A percentile compares a stretch with the other conserved stretches of the same genome.
These are phyloP conservation scores for Amaranthus cruentus DNA, from an alignment of 148 eudicot species.

Conservation along the genomic window DNA sequence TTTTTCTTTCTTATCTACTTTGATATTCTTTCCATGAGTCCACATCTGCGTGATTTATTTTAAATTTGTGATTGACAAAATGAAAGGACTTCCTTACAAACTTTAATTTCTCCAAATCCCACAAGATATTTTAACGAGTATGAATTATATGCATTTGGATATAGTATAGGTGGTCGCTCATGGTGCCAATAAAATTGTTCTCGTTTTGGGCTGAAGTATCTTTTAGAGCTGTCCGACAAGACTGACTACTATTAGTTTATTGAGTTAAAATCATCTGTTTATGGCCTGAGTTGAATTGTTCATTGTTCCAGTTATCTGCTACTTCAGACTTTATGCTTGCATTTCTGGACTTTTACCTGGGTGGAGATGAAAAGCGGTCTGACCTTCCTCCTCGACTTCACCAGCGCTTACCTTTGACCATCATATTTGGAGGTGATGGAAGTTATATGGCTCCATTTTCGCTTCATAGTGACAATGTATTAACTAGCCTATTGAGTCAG, in stretches of 20 bases:
- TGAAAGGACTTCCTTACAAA: neutral
- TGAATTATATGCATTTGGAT: neutral
- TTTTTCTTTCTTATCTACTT: neutral
- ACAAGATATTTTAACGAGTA: neutral
- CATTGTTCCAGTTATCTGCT: slow-evolving; percentile 60
- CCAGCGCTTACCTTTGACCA: slow-evolving; percentile 73
- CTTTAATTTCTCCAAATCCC: neutral
- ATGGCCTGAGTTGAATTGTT: slow-evolving; percentile 7
- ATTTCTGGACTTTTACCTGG: slow-evolving; percentile 89
- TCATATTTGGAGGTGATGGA: slow-evolving; percentile 93
- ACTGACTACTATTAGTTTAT: neutral
- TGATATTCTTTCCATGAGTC: neutral
- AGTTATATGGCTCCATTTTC: slow-evolving; percentile 91
- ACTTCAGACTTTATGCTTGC: slow-evolving; percentile 92
- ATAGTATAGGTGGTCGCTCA: neutral
- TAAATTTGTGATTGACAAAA: neutral
- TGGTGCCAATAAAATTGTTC: no score
- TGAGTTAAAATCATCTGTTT: neutral
- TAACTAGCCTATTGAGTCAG: slow-evolving; percentile 91
- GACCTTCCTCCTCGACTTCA: slow-evolving; percentile 87
- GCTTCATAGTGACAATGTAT: slow-evolving; percentile 76
- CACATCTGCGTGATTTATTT: neutral
- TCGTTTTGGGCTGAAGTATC: neutral
- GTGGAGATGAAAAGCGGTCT: slow-evolving; percentile 94
- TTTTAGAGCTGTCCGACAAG: neutral